A percentile compares a stretch with the other conserved stretches of the same genome.
These are phyloP conservation scores for Handroanthus guayacan DNA, from an alignment of 257 asterid species.

Conservation along the genomic window DNA sequence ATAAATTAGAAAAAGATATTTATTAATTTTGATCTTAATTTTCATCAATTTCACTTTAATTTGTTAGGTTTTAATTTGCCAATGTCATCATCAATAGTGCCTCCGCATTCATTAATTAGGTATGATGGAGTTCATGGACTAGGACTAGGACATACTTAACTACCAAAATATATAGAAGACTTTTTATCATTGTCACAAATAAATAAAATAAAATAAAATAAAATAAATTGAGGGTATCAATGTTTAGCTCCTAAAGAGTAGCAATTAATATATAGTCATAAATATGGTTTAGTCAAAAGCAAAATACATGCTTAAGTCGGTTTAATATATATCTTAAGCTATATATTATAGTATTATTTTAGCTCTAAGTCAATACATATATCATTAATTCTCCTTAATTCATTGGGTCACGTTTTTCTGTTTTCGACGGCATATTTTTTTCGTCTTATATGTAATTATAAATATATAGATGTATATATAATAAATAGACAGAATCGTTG, in stretches of 20 bases:
- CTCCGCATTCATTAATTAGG: not conserved
- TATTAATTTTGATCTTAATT: not conserved
- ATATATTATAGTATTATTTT: slow-evolving; percentile 31
- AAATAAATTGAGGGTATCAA: slow-evolving; percentile 29
- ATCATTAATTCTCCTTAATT: slow-evolving; percentile 31
- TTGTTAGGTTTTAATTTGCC: slow-evolving; percentile 5
- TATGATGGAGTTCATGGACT: not conserved
- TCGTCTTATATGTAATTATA: not conserved
- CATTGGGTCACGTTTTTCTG: slow-evolving; percentile 30
- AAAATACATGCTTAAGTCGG: slow-evolving; percentile 32
- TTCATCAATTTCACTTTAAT: not conserved
- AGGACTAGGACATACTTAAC: slow-evolving; percentile 2
- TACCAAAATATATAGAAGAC: slow-evolving; percentile 14
- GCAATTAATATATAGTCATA: slow-evolving; percentile 16
- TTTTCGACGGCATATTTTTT: slow-evolving; percentile 23
- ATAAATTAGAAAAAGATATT: not conserved
- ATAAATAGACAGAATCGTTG: too few species aligned
- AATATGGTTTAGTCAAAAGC: slow-evolving; percentile 37
- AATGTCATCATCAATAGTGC: not conserved
- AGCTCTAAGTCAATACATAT: slow-evolving; percentile 43
- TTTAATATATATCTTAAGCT: slow-evolving; percentile 37
- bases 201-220: slow-evolving; percentile 3
- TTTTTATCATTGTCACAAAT: not conserved
- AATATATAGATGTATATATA: too few species aligned
- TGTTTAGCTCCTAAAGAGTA: slow-evolving; percentile 37